Conservation (phyloP, 371 early-diverging fungal species). For the Sporodiniella umbellata region DNA sequence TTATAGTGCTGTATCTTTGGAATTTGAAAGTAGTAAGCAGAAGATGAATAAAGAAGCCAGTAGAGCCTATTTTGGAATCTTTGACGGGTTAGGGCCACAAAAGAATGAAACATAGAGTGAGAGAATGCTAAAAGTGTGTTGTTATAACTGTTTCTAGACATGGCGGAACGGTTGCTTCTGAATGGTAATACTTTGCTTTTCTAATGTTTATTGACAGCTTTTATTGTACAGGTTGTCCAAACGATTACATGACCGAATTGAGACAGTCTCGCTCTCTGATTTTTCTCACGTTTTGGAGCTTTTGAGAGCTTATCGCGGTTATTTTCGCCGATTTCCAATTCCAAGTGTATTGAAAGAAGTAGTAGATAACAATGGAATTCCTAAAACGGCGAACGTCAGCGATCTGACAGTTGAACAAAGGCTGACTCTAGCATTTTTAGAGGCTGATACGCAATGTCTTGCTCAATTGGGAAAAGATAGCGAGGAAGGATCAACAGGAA, state of each 20-base stretch:
- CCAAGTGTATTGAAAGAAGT: conserved; percentile 21
- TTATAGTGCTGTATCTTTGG: conserved; percentile 32
- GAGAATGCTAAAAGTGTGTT: neutral
- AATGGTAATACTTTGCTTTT: conserved; percentile 26
- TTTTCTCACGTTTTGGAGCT: conserved; percentile 28
- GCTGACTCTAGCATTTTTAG: conserved; percentile 50
- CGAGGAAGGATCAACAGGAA: conserved; percentile 60
- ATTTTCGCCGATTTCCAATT: conserved; percentile 38
- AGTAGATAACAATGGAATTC: conserved; percentile 23
- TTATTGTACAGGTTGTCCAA: conserved; percentile 31
- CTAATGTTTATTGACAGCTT: no score
- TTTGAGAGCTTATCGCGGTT: conserved; percentile 41
- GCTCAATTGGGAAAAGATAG: conserved; percentile 21
- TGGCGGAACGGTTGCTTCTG: conserved; percentile 43
- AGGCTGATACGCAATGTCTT: conserved; percentile 44
- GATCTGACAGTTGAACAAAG: conserved; percentile 59
- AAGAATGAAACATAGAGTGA: neutral
- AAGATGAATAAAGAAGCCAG: conserved; percentile 32
- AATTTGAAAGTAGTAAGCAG: conserved; percentile 16
- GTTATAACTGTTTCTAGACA: conserved; percentile 32
- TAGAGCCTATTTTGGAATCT: conserved; percentile 49
- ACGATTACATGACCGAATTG: conserved; percentile 43
- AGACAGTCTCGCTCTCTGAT: conserved; percentile 31
- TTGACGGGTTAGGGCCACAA: conserved; percentile 44
- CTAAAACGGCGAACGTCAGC: conserved; percentile 3